Conservation (phyloP, 192 early-diverging fungal genomes). For the Oehlia diaphana region DNA sequence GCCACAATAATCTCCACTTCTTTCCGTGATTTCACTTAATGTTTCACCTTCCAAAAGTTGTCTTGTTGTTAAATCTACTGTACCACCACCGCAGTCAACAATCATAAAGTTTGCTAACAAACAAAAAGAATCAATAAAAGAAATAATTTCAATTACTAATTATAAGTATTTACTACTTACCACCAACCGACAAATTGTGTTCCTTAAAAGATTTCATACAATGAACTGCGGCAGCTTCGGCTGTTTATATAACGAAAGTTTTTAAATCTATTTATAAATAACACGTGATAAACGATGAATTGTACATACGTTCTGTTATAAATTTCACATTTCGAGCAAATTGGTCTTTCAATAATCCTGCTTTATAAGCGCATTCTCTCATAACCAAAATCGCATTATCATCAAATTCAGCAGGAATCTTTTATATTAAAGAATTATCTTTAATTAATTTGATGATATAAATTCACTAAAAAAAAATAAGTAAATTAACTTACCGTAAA, state of each 20-base stretch:
- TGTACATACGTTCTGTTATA: neutral
- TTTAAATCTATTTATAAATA: neutral
- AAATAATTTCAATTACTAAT: too few species aligned
- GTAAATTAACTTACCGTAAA: neutral
- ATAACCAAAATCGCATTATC: neutral
- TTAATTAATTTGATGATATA: too few species aligned
- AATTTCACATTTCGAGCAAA: neutral
- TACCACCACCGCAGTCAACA: constrained; percentile 57
- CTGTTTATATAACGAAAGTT: neutral
- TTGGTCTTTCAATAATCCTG: neutral
- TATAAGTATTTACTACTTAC: neutral
- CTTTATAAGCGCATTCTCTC: neutral
- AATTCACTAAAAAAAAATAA: too few species aligned
- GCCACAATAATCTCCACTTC: neutral
- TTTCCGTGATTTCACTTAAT: constrained; percentile 4
- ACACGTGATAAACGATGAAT: neutral
- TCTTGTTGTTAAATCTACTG: constrained; percentile 50
- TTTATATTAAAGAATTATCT: neutral
- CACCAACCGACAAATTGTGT: neutral
- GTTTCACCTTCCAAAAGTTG: neutral
- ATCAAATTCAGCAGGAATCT: neutral
- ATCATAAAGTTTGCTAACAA: constrained; percentile 50
- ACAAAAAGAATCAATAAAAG: too few species aligned
- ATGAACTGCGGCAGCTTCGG: constrained; percentile 12
- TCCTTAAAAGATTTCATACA: neutral